Conservation (phyloP, 129 eudicot genomes). For the Ambrosia artemisiifolia region DNA sequence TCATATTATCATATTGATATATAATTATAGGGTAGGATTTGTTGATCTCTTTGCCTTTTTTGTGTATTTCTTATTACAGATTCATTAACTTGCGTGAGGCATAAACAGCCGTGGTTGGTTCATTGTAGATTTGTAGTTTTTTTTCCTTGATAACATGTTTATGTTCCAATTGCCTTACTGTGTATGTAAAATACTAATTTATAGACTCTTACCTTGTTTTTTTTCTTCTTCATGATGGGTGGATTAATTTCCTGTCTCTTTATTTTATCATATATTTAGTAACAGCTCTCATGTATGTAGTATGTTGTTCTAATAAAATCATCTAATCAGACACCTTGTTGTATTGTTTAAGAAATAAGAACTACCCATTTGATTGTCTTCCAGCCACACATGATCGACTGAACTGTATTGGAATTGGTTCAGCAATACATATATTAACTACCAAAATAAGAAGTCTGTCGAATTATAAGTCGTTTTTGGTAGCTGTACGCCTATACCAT, state of each 20-base stretch:
- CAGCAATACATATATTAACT: not conserved
- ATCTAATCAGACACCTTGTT: not conserved
- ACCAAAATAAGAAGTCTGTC: not conserved
- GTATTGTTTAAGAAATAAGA: not conserved
- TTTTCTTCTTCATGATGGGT: not conserved
- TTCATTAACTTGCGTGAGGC: slow-evolving; percentile 3
- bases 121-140: slow-evolving; percentile 1
- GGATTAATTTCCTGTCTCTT: not conserved
- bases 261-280: not conserved
- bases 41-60: slow-evolving; percentile 6
- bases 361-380: not conserved
- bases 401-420: not conserved
- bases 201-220: not conserved
- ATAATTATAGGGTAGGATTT: not conserved
- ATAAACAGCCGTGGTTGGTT: not conserved
- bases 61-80: not conserved
- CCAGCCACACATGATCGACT: not conserved
- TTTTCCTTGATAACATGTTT: not conserved
- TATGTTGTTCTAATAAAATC: not conserved
- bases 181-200: slow-evolving; percentile 6
- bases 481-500: not conserved
- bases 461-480: not conserved
- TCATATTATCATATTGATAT: not conserved
- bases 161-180: not conserved
- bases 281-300: not conserved